Evolutionary conservation across 78 protist species (phyloP).

Genomic region (Cavenderia fasciculata): DNA sequence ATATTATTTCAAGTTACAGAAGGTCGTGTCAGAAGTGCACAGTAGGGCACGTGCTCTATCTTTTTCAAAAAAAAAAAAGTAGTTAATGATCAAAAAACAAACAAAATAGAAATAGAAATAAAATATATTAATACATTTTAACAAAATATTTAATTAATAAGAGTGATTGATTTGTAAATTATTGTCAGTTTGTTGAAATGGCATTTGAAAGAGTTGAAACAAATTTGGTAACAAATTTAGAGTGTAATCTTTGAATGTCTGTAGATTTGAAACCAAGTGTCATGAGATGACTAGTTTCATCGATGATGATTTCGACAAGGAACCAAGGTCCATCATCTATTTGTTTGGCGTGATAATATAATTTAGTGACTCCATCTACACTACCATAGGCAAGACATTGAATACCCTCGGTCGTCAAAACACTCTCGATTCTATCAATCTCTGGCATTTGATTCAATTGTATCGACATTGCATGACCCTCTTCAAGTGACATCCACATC

Average conservation of each 20-base stretch:
- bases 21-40: too few species aligned
- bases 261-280: conserved; percentile 40
- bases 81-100: too few species aligned
- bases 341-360: conserved; percentile 49
- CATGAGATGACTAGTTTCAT: conserved; percentile 30
- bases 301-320: conserved; percentile 27
- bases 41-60: too few species aligned
- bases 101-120: too few species aligned
- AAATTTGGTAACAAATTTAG: conserved; percentile 41
- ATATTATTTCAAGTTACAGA: too few species aligned
- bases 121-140: too few species aligned
- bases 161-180: too few species aligned
- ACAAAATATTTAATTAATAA: too few species aligned
- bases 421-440: conserved; percentile 21
- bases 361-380: conserved; percentile 24
- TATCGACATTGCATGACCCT: conserved; percentile 42
- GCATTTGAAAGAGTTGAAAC: conserved; percentile 16
- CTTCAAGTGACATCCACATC: conserved; percentile 39
- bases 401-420: conserved; percentile 7
- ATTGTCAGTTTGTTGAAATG: conserved; percentile 37
- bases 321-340: conserved; percentile 26
- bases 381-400: conserved; percentile 61
- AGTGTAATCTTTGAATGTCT: conserved; percentile 1
- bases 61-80: too few species aligned
- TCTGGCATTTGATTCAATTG: not conserved